Percentiles rank a stretch among this genome's conserved stretches.
Evolutionary conservation across 1,284 basidiomycete genomes (phyloP).

Genomic region (Takashimella tepidaria): DNA sequence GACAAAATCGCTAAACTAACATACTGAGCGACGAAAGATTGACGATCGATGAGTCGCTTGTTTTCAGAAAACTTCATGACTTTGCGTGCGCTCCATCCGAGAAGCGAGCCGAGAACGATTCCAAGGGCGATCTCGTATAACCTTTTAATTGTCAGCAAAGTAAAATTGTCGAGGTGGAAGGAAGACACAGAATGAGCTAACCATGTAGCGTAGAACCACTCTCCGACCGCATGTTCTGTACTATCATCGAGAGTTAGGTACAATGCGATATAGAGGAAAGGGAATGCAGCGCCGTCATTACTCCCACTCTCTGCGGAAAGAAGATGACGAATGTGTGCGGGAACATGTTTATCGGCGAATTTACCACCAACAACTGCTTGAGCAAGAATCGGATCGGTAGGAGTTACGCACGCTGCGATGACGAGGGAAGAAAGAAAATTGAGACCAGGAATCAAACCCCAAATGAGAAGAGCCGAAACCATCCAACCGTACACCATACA

Average conservation of each 20-base stretch:
- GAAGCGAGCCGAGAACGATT: conserved; percentile 66
- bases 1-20: conserved; percentile 75
- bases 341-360: conserved; percentile 98
- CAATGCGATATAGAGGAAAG: conserved; percentile 83
- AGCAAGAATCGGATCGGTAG: conserved; percentile 75
- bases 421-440: conserved; percentile 81
- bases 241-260: conserved; percentile 74
- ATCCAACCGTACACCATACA: conserved; percentile 86
- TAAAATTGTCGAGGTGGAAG: conserved; percentile 6
- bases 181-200: conserved; percentile 56
- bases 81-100: conserved; percentile 81
- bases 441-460: conserved; percentile 77
- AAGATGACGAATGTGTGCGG: conserved; percentile 87
- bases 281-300: conserved; percentile 93
- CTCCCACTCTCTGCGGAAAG: conserved; percentile 88
- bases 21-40: conserved; percentile 88
- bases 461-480: conserved; percentile 78
- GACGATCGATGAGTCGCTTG: conserved; percentile 85
- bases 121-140: conserved; percentile 77
- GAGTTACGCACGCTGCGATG: conserved; percentile 89
- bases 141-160: conserved; percentile 9
- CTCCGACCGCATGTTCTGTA: conserved; percentile 60
- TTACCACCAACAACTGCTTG: conserved; percentile 82
- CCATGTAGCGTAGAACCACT: conserved; percentile 71
- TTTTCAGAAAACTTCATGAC: conserved; percentile 93